Conservation (phyloP, 2,329 filamentous ascomycete species). For the Fusarium drepaniforme region DNA sequence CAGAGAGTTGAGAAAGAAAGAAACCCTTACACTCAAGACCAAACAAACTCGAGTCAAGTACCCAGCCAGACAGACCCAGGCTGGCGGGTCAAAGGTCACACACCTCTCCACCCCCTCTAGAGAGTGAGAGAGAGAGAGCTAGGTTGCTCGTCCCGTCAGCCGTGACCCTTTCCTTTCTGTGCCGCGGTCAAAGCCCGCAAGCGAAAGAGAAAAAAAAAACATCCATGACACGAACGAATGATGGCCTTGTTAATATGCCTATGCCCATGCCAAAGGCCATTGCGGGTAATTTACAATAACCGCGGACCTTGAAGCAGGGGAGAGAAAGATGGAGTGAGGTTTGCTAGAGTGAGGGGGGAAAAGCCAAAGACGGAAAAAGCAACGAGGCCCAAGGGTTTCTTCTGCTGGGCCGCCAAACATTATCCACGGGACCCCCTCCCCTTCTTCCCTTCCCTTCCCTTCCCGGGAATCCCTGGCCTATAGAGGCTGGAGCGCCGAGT, state of each 20-base stretch:
- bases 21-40: neutral
- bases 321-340: neutral
- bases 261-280: neutral
- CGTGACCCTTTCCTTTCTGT: neutral
- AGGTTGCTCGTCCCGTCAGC: neutral
- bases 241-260: neutral
- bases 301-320: neutral
- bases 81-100: slow-evolving; percentile 21
- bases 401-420: neutral
- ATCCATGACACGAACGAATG: neutral
- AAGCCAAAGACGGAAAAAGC: slow-evolving; percentile 1
- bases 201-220: neutral
- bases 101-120: neutral
- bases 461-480: neutral
- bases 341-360: neutral
- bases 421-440: neutral
- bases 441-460: neutral
- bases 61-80: slow-evolving; percentile 11
- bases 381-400: slow-evolving; percentile 9
- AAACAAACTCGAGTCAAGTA: slow-evolving; percentile 2
- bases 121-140: neutral
- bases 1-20: neutral
- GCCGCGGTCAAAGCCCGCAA: neutral
- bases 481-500: slow-evolving; percentile 8
- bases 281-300: neutral